Conservation (phyloP, 352 stramenopile genomes). For the Phytopythium cucurbitacearum region DNA sequence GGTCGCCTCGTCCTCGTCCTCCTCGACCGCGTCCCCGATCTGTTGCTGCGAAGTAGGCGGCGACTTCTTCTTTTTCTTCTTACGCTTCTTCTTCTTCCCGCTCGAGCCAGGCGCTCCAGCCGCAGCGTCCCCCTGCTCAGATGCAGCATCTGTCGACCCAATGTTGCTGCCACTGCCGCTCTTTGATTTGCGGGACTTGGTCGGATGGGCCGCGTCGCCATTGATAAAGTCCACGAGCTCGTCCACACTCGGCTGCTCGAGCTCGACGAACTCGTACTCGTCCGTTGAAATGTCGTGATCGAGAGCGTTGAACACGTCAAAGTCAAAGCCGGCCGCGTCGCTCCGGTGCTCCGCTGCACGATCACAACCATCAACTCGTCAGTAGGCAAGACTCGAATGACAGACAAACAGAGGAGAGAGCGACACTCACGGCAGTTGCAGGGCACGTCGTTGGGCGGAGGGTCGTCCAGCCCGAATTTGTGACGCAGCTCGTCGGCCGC, state of each 20-base stretch:
- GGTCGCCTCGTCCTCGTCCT: slow-evolving; percentile 17
- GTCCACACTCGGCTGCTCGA: slow-evolving; percentile 78
- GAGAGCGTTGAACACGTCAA: slow-evolving; percentile 74
- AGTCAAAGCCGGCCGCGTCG: slow-evolving; percentile 61
- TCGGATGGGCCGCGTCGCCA: slow-evolving; percentile 26
- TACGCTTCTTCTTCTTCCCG: slow-evolving; percentile 67
- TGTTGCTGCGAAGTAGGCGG: slow-evolving; percentile 12
- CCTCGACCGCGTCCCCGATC: slow-evolving; percentile 21
- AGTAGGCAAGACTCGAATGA: neutral
- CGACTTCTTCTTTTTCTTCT: slow-evolving; percentile 72
- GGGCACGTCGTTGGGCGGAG: slow-evolving; percentile 20
- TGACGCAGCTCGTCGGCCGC: slow-evolving; percentile 70
- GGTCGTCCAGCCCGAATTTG: slow-evolving; percentile 73
- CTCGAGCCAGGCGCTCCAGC: slow-evolving; percentile 5
- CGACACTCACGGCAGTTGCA: slow-evolving; percentile 41
- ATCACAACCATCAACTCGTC: neutral
- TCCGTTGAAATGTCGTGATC: slow-evolving; percentile 75
- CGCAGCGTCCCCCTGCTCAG: too few relatives aligned
- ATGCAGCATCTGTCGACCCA: too few relatives aligned
- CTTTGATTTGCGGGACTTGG: neutral
- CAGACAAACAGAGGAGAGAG: neutral
- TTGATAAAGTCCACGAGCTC: slow-evolving; percentile 84
- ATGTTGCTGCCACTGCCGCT: slow-evolving; percentile 9
- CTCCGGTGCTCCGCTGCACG: slow-evolving; percentile 38
- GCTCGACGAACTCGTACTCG: slow-evolving; percentile 77